phyloP scores from a whole-genome alignment of 805 yeast species.

The Pichia membranifaciens region DNA sequence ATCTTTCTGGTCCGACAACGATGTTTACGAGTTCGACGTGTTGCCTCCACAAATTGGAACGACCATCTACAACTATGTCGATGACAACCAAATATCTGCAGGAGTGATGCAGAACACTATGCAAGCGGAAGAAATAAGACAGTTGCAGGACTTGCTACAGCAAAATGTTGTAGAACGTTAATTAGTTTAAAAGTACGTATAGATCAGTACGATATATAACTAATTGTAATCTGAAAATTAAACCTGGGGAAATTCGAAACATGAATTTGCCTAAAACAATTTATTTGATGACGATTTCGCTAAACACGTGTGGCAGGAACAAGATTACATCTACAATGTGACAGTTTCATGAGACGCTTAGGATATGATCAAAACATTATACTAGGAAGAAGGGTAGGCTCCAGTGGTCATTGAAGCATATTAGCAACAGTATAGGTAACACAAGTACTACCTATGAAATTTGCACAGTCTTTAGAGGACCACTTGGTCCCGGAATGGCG shows the following conservation, averaged over 20 bases:
- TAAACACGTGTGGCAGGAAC: conserved; percentile 1
- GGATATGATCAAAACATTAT: no score
- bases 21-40: conserved; percentile 65
- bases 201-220: no score
- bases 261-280: no score
- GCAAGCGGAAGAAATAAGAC: conserved; percentile 23
- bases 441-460: conserved; percentile 44
- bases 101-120: conserved; percentile 29
- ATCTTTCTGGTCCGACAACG: conserved; percentile 53
- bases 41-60: conserved; percentile 57
- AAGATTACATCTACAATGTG: no score
- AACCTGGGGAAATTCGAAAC: no score
- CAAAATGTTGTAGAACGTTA: conserved; percentile 14
- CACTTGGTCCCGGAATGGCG: conserved; percentile 87
- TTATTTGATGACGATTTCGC: background rate
- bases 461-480: conserved; percentile 59
- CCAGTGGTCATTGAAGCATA: no score
- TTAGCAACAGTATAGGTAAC: no score
- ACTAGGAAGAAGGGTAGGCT: no score
- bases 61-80: conserved; percentile 39
- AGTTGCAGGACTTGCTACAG: conserved; percentile 20
- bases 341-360: no score
- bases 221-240: no score
- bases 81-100: conserved; percentile 40
- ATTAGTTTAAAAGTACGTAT: background rate